Conservation (phyloP, 208 protist species). For the Acanthamoeba castellanii region DNA sequence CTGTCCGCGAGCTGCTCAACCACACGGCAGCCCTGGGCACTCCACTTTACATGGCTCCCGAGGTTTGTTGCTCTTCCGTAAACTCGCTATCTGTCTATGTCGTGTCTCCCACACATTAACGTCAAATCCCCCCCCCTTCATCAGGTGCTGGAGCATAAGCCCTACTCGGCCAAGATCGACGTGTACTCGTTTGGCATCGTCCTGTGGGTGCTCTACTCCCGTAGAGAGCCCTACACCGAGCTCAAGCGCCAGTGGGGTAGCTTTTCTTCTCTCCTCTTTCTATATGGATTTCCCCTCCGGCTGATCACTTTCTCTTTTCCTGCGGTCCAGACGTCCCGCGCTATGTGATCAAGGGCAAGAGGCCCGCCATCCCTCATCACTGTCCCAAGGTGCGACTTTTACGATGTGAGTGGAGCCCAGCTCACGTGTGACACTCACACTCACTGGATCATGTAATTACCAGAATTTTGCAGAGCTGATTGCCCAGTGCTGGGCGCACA, state of each 20-base stretch:
- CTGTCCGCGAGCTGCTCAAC: constrained; percentile 54
- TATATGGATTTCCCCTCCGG: background rate
- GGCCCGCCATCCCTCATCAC: constrained; percentile 62
- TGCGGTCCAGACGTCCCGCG: constrained; percentile 46
- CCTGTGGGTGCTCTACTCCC: constrained; percentile 62
- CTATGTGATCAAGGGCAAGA: constrained; percentile 61
- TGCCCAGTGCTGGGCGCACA: constrained; percentile 42
- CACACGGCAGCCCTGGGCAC: constrained; percentile 45
- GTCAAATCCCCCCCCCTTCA: background rate
- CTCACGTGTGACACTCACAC: background rate
- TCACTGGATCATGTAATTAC: too few relatives aligned
- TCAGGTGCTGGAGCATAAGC: constrained; percentile 50
- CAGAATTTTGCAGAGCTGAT: background rate
- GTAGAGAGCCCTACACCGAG: constrained; percentile 70
- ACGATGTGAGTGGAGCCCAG: background rate
- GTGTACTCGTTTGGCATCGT: constrained; percentile 66
- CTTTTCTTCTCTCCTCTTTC: background rate
- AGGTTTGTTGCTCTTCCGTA: background rate
- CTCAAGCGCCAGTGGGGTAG: constrained; percentile 69
- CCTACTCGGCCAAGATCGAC: constrained; percentile 70
- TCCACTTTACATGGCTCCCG: constrained; percentile 38
- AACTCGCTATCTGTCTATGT: too few relatives aligned
- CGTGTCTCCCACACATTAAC: too few relatives aligned
- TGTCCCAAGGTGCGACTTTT: constrained; percentile 21
- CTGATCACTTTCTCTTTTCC: background rate